phyloP scores from a whole-genome alignment of 2,329 filamentous ascomycete species.

The Neofusicoccum cordaticola region DNA sequence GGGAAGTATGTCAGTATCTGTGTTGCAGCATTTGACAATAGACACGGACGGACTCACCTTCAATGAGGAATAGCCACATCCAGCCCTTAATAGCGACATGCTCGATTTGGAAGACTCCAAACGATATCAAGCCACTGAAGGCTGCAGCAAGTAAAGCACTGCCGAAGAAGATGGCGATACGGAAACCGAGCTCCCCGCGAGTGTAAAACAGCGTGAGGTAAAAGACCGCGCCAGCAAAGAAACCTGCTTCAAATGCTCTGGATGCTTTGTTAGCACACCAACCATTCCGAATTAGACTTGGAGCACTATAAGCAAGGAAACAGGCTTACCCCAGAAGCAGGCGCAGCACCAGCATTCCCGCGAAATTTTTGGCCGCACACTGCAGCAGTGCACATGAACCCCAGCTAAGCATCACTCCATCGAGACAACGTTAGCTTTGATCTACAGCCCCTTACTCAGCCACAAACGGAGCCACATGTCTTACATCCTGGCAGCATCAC shows the following conservation, averaged over 20 bases:
- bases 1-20: neutral
- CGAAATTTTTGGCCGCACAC: constrained; percentile 50
- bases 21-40: neutral
- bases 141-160: constrained; percentile 22
- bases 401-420: constrained; percentile 47
- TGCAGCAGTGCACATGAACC: constrained; percentile 49
- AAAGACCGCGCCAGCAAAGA: constrained; percentile 51
- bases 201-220: constrained; percentile 15
- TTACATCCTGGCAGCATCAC: constrained; percentile 38
- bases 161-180: constrained; percentile 33
- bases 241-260: constrained; percentile 51
- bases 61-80: constrained; percentile 48
- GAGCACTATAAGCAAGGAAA: no score
- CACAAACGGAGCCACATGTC: neutral
- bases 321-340: constrained; percentile 41
- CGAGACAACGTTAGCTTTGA: neutral
- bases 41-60: constrained; percentile 32
- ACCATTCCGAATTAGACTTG: no score
- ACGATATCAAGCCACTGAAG: constrained; percentile 22
- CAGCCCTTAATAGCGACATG: constrained; percentile 38
- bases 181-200: constrained; percentile 11
- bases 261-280: neutral
- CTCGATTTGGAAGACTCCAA: constrained; percentile 42
- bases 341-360: constrained; percentile 48
- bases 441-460: neutral